Evolutionary conservation across 2,329 filamentous ascomycete genomes (phyloP), one percentile per base, ranked within the genome.

Genomic region (Alternaria sp.): DNA sequence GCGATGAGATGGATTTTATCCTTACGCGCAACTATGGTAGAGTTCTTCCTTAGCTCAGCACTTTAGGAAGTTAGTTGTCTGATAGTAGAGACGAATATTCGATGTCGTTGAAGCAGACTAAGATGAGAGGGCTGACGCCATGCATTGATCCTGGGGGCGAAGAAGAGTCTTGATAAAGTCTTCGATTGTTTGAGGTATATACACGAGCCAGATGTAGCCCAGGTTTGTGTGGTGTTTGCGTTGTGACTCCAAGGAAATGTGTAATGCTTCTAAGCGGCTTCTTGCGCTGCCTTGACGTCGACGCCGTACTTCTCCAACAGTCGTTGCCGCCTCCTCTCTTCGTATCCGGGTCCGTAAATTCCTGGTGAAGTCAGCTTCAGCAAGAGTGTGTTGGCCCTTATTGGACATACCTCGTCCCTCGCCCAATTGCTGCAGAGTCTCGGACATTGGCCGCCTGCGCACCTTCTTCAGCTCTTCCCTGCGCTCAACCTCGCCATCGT

Each of bases 221-320:
- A 57, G 58, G 49, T 65, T 15, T 68, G 57, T 47, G 54, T 32
- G 46, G 62, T 68, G 58, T 60, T 67, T 63, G 56, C 45, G 56
- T 61, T 57, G 57, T 72, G 62, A 73, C 61, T 65, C 47, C 61
- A 70, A 69, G 62, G 66, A 71, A 73, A 52, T 17, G 51, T 53
- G 55, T 66, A 15, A 28, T 61, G 63, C 40, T 40, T 67, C 60
- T 65, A 67, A 52, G 46, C 61, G 32, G 62, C 63, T 66, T 74
- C 68, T 57, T 77, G 71, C 44, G 72, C 73, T 51, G 71, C 74
- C 68, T 73, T 73, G 36, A 97, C 89, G 69, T 97, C 93, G 75
- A 96, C 88, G 62, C 93, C 93, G 76, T 97, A 97, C 81, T 90
- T 92, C 82, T 93, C 90, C 87, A 92, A 90, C 80, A 97, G 86